Evolutionary conservation across 192 early-diverging fungal species (phyloP).

Genomic region (Phlyctochytrium planicorne): DNA sequence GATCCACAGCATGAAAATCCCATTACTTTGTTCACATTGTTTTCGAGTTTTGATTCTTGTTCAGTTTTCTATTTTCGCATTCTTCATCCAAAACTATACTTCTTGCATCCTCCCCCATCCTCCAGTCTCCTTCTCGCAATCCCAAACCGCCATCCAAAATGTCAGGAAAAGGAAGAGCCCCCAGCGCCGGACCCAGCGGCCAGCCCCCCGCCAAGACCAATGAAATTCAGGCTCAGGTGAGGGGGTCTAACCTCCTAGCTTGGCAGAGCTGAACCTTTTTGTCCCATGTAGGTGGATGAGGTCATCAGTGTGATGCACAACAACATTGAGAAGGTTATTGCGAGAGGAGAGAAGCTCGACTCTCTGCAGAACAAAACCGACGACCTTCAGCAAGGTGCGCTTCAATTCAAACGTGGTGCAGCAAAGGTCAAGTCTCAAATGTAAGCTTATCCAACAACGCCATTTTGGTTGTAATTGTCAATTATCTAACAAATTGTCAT

Average conservation of each 20-base stretch:
- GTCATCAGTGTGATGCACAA: constrained; percentile 91
- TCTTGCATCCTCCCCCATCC: no score
- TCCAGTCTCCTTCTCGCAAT: no score
- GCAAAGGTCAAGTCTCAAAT: constrained; percentile 76
- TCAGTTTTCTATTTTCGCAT: no score
- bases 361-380: constrained; percentile 79
- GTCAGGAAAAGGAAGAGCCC: not conserved
- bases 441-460: constrained; percentile 30
- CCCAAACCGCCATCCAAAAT: no score
- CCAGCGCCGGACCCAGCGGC: not conserved
- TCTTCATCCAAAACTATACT: no score
- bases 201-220: not conserved
- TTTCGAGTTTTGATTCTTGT: no score
- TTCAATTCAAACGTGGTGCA: constrained; percentile 77
- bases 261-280: constrained; percentile 44
- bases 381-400: constrained; percentile 65
- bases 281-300: constrained; percentile 68
- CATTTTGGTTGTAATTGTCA: not conserved
- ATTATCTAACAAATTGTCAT: not conserved
- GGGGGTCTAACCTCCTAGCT: not conserved
- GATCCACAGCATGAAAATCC: no score
- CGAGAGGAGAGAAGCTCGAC: constrained; percentile 83
- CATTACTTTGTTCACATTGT: no score
- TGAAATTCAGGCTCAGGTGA: constrained; percentile 13
- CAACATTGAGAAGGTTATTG: constrained; percentile 84